Conservation (phyloP, 495 filamentous ascomycete species). For the Haplographium delicatum region DNA sequence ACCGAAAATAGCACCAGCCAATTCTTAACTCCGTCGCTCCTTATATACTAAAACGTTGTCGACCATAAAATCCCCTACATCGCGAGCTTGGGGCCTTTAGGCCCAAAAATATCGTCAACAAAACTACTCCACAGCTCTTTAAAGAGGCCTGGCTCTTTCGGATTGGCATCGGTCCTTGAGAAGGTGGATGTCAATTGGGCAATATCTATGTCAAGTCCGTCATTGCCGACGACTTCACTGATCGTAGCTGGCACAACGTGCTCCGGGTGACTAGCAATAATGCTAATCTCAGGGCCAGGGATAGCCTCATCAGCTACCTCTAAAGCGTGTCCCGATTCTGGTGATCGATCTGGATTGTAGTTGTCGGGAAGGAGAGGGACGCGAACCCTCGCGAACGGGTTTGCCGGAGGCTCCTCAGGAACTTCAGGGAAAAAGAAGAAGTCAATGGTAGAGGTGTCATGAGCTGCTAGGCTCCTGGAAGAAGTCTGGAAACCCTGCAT, state of each 20-base stretch:
- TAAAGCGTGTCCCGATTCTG: constrained; percentile 12
- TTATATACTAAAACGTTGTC: neutral
- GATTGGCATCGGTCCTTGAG: neutral
- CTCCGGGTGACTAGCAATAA: constrained; percentile 24
- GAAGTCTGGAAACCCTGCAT: constrained; percentile 28
- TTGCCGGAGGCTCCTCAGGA: constrained; percentile 11
- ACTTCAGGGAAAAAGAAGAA: constrained; percentile 23
- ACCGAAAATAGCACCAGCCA: constrained; percentile 7
- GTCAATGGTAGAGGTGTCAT: constrained; percentile 25
- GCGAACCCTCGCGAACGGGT: constrained; percentile 25
- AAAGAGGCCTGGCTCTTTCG: constrained; percentile 20
- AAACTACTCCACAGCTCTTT: constrained; percentile 23
- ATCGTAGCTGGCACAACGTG: constrained; percentile 18
- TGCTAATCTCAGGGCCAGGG: constrained; percentile 18
- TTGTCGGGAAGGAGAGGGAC: constrained; percentile 29
- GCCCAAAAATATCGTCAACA: constrained; percentile 26
- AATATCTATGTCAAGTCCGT: constrained; percentile 23
- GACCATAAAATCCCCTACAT: constrained; percentile 8
- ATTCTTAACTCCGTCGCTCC: constrained; percentile 1
- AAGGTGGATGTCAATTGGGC: constrained; percentile 13
- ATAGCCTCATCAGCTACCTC: constrained; percentile 23
- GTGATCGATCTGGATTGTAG: constrained; percentile 24
- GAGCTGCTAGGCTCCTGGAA: constrained; percentile 14
- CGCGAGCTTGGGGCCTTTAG: constrained; percentile 12
- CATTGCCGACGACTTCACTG: constrained; percentile 27